Evolutionary conservation across 2,329 filamentous ascomycete genomes (phyloP).

Genomic region (Geoglossum cookeanum): DNA sequence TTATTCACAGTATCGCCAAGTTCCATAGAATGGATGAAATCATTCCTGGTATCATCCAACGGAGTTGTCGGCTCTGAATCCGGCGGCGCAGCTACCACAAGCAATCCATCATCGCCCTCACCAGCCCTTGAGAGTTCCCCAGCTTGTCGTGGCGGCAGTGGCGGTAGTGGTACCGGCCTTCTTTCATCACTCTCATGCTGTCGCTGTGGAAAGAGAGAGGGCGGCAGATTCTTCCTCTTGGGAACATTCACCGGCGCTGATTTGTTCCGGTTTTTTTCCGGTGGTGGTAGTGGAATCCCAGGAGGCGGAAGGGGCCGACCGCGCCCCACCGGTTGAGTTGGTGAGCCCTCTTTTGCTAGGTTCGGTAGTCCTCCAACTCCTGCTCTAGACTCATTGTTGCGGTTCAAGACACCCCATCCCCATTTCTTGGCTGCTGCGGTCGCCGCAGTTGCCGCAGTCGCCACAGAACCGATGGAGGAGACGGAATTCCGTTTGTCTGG

Average conservation of each 20-base stretch:
- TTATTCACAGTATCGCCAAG: background rate
- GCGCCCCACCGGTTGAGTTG: conserved; percentile 56
- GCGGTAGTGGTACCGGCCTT: conserved; percentile 24
- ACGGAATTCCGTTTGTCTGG: conserved; percentile 22
- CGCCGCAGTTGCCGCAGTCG: conserved; percentile 15
- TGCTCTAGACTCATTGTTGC: conserved; percentile 20
- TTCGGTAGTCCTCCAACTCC: conserved; percentile 25
- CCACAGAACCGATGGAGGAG: conserved; percentile 23
- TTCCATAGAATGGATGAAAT: conserved; percentile 11
- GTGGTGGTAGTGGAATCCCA: conserved; percentile 56
- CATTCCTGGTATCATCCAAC: conserved; percentile 19
- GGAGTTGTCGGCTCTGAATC: conserved; percentile 42
- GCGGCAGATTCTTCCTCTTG: conserved; percentile 43
- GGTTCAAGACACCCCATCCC: conserved; percentile 31
- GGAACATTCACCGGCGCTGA: conserved; percentile 37
- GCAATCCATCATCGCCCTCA: conserved; percentile 30
- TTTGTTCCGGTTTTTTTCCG: conserved; percentile 36
- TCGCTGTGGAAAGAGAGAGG: conserved; percentile 18
- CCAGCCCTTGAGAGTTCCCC: conserved; percentile 22
- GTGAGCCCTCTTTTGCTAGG: conserved; percentile 23
- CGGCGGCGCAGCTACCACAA: conserved; percentile 45
- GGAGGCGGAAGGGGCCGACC: conserved; percentile 68
- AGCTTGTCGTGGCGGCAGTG: conserved; percentile 27
- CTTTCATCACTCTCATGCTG: conserved; percentile 10
- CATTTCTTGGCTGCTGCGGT: conserved; percentile 41